Base-by-base conservation (phyloP, 2,329 filamentous ascomycete species). In the Plenodomus biglobosus region DNA sequence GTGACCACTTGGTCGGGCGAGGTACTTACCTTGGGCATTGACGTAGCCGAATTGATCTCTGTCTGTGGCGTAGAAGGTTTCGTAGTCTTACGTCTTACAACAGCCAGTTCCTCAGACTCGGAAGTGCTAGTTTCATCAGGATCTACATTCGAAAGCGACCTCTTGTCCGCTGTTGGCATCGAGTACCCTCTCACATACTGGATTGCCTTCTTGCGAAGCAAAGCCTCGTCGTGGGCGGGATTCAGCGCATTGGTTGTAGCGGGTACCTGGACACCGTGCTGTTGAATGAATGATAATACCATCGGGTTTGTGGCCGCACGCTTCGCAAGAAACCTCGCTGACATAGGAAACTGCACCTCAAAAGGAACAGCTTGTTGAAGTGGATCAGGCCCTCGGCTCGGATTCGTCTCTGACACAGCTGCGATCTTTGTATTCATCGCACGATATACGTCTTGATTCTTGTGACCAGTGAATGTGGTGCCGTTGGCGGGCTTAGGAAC, bases 111-210 rank as follows among this genome's bases (percentile, higher is more conserved):
- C 30, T 52, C 36, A 32, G 37, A 38, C 27, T 50, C 51, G 10
- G 42, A 44, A 8, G 22, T 37, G 27, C 24, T 44, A 2, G 40
- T 48, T 8, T 49, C 54, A 13, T 53, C 49, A 8, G 41, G 44
- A 18, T 53, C 52, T 16, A 37, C 38, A 18, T 54, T 44, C 1
- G 50, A 51, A 1, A 55, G 37, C 20, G 22, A 46, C 5, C 46
- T 48, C 27, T 55, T 57, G 30, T 37, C 51, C 6, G 32, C 32
- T 2, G 50, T 40, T 4, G 47, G 34, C 13, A 42, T 46, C 6
- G 58, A 47, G 39, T 49, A 48, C 8, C 60, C 53, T 15, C 47
- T 47, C 2, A 61, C 43, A 11, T 53, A 48, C 38, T 61, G 55
- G 1, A 50, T 8, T 2, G 55, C 61, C n/a, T 55, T 53, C 18